phyloP scores from a whole-genome alignment of 352 stramenopile species.

The Lagenidium sp. region DNA sequence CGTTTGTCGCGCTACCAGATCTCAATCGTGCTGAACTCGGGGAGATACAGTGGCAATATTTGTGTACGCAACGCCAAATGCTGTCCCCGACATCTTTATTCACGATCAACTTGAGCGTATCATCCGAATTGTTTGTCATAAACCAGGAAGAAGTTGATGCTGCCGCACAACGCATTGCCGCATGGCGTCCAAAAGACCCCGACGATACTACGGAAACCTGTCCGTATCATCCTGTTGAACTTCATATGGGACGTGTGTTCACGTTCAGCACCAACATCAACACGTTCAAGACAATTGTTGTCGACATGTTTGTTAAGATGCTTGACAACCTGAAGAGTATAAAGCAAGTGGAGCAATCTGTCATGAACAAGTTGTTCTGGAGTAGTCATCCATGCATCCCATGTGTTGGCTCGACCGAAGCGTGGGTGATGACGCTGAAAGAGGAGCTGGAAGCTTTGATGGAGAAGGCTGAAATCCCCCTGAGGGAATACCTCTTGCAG shows the following conservation, averaged over 20 bases:
- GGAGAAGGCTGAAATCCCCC: conserved; percentile 39
- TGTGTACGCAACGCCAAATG: conserved; percentile 63
- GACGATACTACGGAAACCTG: conserved; percentile 60
- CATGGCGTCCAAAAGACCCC: conserved; percentile 57
- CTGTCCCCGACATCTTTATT: conserved; percentile 56
- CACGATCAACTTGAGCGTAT: conserved; percentile 60
- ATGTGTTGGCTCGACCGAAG: conserved; percentile 75
- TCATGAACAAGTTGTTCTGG: conserved; percentile 96
- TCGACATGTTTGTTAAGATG: conserved; percentile 74
- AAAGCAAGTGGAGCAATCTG: conserved; percentile 84
- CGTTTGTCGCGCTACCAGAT: conserved; percentile 59
- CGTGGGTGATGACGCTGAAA: conserved; percentile 65
- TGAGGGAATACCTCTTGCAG: conserved; percentile 70
- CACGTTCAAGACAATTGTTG: conserved; percentile 43
- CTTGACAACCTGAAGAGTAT: conserved; percentile 78
- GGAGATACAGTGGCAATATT: conserved; percentile 70
- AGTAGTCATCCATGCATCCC: conserved; percentile 86
- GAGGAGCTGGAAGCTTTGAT: conserved; percentile 48
- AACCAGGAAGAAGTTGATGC: conserved; percentile 70
- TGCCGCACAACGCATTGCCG: conserved; percentile 28
- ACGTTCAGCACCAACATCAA: conserved; percentile 56
- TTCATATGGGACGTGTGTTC: conserved; percentile 40
- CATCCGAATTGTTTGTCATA: conserved; percentile 58
- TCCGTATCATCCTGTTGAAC: conserved; percentile 33
- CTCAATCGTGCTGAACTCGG: conserved; percentile 49